These are phyloP conservation scores for Hordeum vulgare DNA, from an alignment of 176 grass and related monocot species.

Conservation along the genomic window MorexV3_pseudomolecules_assembly NC_058521.1:454641908-454642407, in stretches of 20 bases:
- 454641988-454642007: neutral
- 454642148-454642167: neutral
- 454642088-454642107: neutral
- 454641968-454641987: neutral
- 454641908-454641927: neutral
- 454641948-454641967: neutral
- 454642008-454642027: neutral
- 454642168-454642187: neutral
- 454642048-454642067: no score
- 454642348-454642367: neutral
- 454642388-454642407: neutral
- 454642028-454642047: no score
- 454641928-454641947: neutral
- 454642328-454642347: neutral
- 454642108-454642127: neutral
- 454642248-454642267: constrained; percentile 73
- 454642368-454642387: neutral
- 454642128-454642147: neutral
- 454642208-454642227: neutral
- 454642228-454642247: constrained; percentile 77
- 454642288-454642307: constrained; percentile 38
- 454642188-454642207: neutral
- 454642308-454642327: neutral
- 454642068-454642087: neutral
- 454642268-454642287: constrained; percentile 70